Evolutionary conservation across 768 basidiomycete species (phyloP).

Genomic region (Mrakia blollopis): DNA sequence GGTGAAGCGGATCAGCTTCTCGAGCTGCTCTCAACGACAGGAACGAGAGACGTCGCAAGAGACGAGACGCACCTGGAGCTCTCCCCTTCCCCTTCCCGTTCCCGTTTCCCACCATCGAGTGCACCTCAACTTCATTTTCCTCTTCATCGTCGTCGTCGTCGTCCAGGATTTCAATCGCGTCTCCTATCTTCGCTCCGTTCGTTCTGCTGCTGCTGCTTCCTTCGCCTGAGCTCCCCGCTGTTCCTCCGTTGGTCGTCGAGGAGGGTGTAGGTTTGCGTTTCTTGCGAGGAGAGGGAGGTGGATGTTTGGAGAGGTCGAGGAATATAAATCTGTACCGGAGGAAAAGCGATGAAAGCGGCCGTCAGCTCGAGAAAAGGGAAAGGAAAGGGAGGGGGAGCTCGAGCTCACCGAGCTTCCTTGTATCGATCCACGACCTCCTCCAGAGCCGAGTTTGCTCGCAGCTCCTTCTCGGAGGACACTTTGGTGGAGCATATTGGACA

Average conservation of each 20-base stretch:
- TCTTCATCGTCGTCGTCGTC: constrained; percentile 7
- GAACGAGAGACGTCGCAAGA: no score
- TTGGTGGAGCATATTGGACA: constrained; percentile 11
- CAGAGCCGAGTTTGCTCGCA: constrained; percentile 8
- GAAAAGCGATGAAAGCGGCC: not conserved
- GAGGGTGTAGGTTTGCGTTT: not conserved
- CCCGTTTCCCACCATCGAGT: not conserved
- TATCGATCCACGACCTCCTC: constrained; percentile 10
- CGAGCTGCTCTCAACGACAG: not conserved
- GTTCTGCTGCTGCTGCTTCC: not conserved
- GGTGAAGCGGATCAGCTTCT: no score
- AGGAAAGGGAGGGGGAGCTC: no score
- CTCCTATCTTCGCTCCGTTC: not conserved
- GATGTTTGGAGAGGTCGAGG: constrained; percentile 1
- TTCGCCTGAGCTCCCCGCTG: not conserved
- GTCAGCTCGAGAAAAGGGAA: not conserved
- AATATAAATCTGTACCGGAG: not conserved
- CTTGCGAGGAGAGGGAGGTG: constrained; percentile 1
- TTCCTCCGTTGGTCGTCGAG: not conserved
- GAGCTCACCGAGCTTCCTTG: not conserved
- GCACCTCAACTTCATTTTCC: not conserved
- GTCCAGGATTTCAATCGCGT: constrained; percentile 8
- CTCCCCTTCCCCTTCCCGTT: not conserved
- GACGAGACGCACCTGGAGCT: not conserved
- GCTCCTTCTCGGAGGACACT: constrained; percentile 2